Base-by-base conservation (phyloP, 768 basidiomycete species). In the Strobilomyces echinocephalus region DNA sequence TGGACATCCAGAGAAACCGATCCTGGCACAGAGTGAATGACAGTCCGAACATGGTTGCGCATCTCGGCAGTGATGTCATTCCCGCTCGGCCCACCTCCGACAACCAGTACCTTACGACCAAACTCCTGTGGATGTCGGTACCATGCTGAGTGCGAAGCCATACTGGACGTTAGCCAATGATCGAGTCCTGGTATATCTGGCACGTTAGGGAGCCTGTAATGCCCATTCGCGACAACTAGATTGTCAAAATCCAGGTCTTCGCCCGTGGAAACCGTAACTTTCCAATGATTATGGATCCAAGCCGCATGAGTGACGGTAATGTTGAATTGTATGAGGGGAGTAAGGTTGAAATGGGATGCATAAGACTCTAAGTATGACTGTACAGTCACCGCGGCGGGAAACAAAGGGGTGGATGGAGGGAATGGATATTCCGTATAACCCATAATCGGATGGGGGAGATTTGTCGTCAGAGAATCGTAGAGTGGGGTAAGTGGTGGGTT, bases 391-490 rank as follows among this genome's bases (percentile, higher is more conserved):
- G 88, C 87, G 7, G 59, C 61, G 0, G 91, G 90, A 66, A 78
- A 93, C 26, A 91, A 73, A 1, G 83, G 76, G 0, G 89, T 91
- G 3, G 79, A 81, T 0, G 87, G 83, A 0, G 87, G 87, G 61
- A 91, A 91, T 1, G 75, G 62, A 61, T 80, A 83, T 43, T 76
- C 77, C 1, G 76, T 72, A 59, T 75, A 91, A 3, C 79, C 79
- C 91, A 93, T 92, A 46, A 84, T 54, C 1, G 85, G 85, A 58
- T 91, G 87, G 0, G 91, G 87, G 5, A 93, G 64, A 60, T 92
- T 92, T 1, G 90, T 85, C n/a, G 85, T 86, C 12, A 93, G 72
- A 0, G 85, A 85, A 61, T 91, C 85, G 61, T 93, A 93, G 9
- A 90, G 62, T 2, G 91, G 82, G 1, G 87, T 85, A 31, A 77